Percentiles rank a stretch among this genome's conserved stretches.
These are phyloP conservation scores for Mucor racemosus DNA, from an alignment of 371 early-diverging fungal species.

Conservation along the genomic window DNA sequence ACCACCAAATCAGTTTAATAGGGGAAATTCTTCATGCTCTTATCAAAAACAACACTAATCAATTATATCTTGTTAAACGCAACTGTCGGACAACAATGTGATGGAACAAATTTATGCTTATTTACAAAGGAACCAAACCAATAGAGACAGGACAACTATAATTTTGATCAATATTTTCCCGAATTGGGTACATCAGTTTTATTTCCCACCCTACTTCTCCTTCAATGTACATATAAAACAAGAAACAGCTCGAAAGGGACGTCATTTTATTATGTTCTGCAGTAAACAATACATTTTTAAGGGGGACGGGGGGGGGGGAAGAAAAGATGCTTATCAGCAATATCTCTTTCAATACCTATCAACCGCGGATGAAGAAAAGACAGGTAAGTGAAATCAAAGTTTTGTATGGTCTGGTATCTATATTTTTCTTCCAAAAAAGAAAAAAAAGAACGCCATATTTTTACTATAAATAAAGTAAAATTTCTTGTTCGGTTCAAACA, in stretches of 20 bases:
- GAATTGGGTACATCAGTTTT: background rate
- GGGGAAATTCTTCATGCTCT: background rate
- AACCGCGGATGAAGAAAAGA: background rate
- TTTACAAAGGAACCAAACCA: conserved; percentile 13
- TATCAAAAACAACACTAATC: conserved; percentile 2
- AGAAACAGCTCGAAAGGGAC: background rate
- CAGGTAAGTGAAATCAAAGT: background rate
- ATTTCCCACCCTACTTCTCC: conserved; percentile 8
- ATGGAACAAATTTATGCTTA: conserved; percentile 9
- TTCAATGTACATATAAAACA: background rate
- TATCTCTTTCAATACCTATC: background rate
- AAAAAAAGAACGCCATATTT: no score
- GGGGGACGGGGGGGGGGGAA: background rate
- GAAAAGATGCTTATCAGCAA: no score
- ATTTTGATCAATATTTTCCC: conserved; percentile 1
- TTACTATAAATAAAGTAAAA: background rate
- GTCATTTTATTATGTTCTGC: background rate
- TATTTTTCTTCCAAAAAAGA: no score
- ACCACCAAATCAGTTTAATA: background rate
- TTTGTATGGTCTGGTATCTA: background rate
- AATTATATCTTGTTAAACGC: conserved; percentile 3
- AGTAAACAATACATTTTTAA: background rate
- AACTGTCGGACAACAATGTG: conserved; percentile 12
- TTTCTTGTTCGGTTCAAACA: background rate
- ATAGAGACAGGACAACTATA: conserved; percentile 5